Evolutionary conservation across 257 asterid species (phyloP), one percentile per base, ranked within the genome.

Genomic region (Solanum etuberosum): DNA sequence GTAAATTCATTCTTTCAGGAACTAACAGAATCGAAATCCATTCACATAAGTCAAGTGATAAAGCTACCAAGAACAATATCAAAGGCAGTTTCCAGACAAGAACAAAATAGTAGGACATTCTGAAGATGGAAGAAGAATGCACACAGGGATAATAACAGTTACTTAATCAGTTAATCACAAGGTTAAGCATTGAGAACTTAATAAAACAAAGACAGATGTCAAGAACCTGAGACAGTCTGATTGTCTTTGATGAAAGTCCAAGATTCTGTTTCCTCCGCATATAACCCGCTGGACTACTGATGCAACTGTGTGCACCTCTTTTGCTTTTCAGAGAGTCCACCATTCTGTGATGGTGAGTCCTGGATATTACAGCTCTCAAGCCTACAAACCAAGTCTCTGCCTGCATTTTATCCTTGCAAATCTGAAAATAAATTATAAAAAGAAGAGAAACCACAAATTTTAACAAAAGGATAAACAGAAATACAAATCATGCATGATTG

Each of bases 321-420:
- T 83, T 87, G 61, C 83, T 88, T 88, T 84, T 92, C 72, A 54
- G 72, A 37, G 86, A 84, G 85, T 87, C 76, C 84, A 86, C 86
- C 34, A 85, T 25, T 82, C 83, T 71, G 43, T 82, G 87, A 76
- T 86, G 88, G 83, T 54, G 90, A 72, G 87, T 87, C 90, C 90
- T 89, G 68, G 94, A 90, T 59, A 91, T 90, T 51, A 91, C 85
- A 78, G 88, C 88, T 87, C 84, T 86, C 88, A 92, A 84, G 46
- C 94, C 94, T 77, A 91, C 67, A 87, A 86, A 88, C 94, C 94
- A 92, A 20, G 91, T 84, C 77, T 91, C 92, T n/a, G 94, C 93
- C 88, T 91, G 94, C 54, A 68, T 87, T 88, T 90, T 89, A 74
- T 92, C 93, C 91, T 91, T 92, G 93, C 92, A 92, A 34, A 91